Conservation (phyloP, 345 rosid species). For the Schrenkiella parvula region DNA sequence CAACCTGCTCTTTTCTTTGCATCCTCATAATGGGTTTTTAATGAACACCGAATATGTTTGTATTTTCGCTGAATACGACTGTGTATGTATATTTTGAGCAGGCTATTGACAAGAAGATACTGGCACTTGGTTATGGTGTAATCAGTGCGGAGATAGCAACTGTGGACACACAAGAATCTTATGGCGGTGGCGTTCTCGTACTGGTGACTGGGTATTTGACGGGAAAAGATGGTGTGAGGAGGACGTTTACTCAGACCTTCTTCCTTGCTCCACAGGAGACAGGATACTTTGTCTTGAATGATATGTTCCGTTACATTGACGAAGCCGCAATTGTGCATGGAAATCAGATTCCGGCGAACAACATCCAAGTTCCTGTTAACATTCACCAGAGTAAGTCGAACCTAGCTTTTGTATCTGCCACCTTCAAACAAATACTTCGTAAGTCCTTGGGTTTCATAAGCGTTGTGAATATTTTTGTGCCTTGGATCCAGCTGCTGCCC, state of each 20-base stretch:
- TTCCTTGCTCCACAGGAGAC: conserved; percentile 93
- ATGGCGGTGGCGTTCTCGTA: conserved; percentile 63
- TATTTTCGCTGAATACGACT: background rate
- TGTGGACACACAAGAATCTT: conserved; percentile 78
- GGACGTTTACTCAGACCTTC: conserved; percentile 75
- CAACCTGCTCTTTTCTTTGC: background rate
- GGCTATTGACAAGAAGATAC: conserved; percentile 85
- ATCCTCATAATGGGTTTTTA: background rate
- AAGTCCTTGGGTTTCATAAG: background rate
- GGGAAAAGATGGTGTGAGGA: conserved; percentile 47
- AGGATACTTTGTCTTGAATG: conserved; percentile 96
- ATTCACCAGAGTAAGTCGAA: conserved; percentile 39
- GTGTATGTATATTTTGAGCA: conserved; percentile 29
- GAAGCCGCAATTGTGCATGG: conserved; percentile 27
- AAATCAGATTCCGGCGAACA: conserved; percentile 23
- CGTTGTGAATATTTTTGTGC: background rate
- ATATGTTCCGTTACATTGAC: conserved; percentile 67
- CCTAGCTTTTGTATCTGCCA: background rate
- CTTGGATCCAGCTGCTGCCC: conserved; percentile 31
- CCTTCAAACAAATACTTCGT: background rate
- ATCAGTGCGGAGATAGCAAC: conserved; percentile 57
- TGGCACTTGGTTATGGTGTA: conserved; percentile 54
- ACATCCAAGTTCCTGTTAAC: conserved; percentile 32
- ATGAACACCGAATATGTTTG: too few relatives aligned
- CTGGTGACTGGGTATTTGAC: conserved; percentile 79